These are phyloP conservation scores for Lyophyllum shimeji DNA, from an alignment of 768 basidiomycete genomes.

Conservation along the genomic window DNA sequence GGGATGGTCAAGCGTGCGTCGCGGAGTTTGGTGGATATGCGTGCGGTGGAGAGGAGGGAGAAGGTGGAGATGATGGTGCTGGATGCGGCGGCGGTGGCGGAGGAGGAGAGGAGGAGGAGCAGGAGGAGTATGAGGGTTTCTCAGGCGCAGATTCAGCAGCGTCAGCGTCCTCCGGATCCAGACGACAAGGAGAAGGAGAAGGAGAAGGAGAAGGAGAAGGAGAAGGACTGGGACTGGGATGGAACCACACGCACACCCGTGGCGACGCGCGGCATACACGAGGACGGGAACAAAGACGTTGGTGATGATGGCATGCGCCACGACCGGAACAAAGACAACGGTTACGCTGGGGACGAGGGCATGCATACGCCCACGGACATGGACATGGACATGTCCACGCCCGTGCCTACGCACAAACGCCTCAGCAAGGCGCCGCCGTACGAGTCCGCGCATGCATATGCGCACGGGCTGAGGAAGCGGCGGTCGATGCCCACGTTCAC, in stretches of 20 bases:
- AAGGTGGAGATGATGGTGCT: constrained; percentile 28
- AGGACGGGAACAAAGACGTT: no score
- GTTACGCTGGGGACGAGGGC: background rate
- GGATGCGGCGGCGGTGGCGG: constrained; percentile 22
- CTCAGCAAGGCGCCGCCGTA: constrained; percentile 33
- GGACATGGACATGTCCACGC: constrained; percentile 8
- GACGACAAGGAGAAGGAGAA: background rate
- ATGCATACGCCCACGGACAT: background rate
- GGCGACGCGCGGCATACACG: no score
- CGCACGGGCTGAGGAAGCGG: constrained; percentile 46
- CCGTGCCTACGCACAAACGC: constrained; percentile 18
- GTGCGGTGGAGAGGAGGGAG: constrained; percentile 30
- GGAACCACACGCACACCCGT: no score
- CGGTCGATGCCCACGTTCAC: constrained; percentile 73
- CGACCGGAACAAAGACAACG: background rate
- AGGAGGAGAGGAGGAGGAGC: constrained; percentile 5
- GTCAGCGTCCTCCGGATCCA: no score
- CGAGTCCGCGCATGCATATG: constrained; percentile 22
- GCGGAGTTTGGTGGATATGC: constrained; percentile 62
- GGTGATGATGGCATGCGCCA: no score
- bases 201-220: constrained; percentile 13
- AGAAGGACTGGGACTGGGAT: no score
- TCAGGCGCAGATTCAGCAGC: background rate
- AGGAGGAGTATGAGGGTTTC: constrained; percentile 1
- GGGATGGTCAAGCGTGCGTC: constrained; percentile 60